phyloP scores from a whole-genome alignment of 495 filamentous ascomycete species.

The Tuber microsphaerosporum region DNA sequence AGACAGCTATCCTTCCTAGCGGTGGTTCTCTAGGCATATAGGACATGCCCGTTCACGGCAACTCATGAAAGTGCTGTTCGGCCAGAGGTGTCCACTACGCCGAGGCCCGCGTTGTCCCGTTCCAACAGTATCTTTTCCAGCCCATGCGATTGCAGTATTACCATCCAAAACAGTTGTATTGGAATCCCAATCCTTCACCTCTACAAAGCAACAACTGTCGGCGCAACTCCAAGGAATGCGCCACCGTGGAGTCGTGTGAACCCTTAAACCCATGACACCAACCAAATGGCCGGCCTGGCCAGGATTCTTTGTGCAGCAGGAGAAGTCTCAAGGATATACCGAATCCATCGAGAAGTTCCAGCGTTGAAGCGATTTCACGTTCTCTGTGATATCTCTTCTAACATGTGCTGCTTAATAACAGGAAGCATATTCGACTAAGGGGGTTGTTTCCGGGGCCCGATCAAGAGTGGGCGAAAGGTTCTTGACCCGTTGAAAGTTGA shows the following conservation, averaged over 20 bases:
- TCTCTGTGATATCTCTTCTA: background rate
- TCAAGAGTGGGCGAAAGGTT: slow-evolving; percentile 6
- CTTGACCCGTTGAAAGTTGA: slow-evolving; percentile 2
- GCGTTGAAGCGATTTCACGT: background rate
- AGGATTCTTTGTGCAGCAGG: background rate
- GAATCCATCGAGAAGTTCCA: background rate
- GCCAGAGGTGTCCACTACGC: background rate
- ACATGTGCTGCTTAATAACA: background rate
- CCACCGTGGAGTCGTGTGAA: background rate
- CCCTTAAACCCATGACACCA: background rate
- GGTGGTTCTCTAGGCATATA: background rate
- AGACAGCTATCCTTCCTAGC: background rate
- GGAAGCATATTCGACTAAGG: background rate
- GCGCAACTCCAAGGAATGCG: background rate
- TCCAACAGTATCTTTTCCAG: background rate
- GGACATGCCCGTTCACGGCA: background rate
- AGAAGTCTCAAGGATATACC: background rate
- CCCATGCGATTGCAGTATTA: background rate
- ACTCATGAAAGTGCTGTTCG: background rate
- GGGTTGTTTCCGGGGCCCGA: background rate
- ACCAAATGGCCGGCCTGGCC: background rate
- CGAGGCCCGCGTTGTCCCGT: too few relatives aligned
- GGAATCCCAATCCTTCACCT: background rate
- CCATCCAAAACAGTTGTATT: background rate
- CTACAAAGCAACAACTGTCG: background rate